Base-by-base conservation (phyloP, 768 basidiomycete genomes). In the Suillus plorans region DNA sequence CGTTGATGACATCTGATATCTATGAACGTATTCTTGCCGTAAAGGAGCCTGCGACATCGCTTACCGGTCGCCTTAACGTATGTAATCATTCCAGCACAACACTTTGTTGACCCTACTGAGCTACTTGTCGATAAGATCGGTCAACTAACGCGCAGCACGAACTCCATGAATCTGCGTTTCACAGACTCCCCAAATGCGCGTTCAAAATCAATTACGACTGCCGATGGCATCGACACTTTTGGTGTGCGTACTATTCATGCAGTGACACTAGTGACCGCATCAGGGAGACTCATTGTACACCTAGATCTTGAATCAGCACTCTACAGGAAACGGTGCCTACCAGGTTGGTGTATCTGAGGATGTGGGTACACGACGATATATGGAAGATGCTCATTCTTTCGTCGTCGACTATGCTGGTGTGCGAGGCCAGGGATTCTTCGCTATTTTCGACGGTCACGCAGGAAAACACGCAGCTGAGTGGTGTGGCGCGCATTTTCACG, bases 401-500 rank as follows among this genome's bases (percentile, higher is more conserved):
- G 89, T 99, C 64, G 91, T 96, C 67, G 96, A 99, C 74, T 99
- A 92, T 75, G 95, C 88, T 44, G 86, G 88, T 42, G 82, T 99
- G 22, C 87, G 90, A 52, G 97, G 97, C 0, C 97, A 99, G 75
- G 97, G 96, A 9, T 99, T 97, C 82, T 99, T 97, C 75, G 97
- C 97, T 7, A 88, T 99, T 53, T 99, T 99, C 71, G 97, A 99
- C 71, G 97, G 97, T 3, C 97, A 99, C 75, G 97, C 97, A 1
- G 97, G 97, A 20, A 99, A 97, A 76, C 94, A 98, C 71, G 96
- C 97, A 41, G 97, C 97, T 34, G 97, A 99, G 76, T 99, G 97
- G 96, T 99, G 97, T 77, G 97, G 97, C 50, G 82, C 85, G 70
- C 89, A 99, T 76, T 99, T 99, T 78, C 95, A 99, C 73, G 89